A percentile compares a stretch with the other conserved stretches of the same genome.
phyloP scores from a whole-genome alignment of 805 yeast species.

The Cyberlindnera suaveolens region DNA sequence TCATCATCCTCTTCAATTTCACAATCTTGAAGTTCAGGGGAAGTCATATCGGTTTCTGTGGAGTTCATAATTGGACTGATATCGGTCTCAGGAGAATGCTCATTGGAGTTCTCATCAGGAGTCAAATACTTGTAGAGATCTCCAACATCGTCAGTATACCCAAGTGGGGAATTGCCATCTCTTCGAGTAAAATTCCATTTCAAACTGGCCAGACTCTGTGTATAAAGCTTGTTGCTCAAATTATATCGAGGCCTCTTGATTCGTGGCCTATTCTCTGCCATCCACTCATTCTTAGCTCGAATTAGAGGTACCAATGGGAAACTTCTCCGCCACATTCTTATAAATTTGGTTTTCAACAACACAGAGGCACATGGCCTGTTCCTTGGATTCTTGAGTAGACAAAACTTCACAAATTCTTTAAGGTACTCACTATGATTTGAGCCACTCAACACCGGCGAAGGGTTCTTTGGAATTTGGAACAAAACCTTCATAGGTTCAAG shows the following conservation, averaged over 20 bases:
- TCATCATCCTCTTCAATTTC: neutral
- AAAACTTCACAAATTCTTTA: slow-evolving; percentile 52
- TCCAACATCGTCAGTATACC: neutral
- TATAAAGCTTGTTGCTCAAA: slow-evolving; percentile 26
- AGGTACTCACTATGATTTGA: slow-evolving; percentile 34
- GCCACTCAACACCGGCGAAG: slow-evolving; percentile 55
- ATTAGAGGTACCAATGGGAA: slow-evolving; percentile 30
- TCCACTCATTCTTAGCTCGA: slow-evolving; percentile 33
- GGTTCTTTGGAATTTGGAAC: slow-evolving; percentile 57
- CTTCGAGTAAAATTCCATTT: slow-evolving; percentile 20
- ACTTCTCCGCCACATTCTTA: slow-evolving; percentile 31
- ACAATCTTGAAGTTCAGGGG: slow-evolving; percentile 7
- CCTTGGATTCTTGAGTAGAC: slow-evolving; percentile 62
- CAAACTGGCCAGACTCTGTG: slow-evolving; percentile 18
- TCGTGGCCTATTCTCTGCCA: slow-evolving; percentile 25
- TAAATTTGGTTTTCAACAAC: slow-evolving; percentile 49
- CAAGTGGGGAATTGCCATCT: neutral
- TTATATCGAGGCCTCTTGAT: slow-evolving; percentile 33
- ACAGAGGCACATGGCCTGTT: slow-evolving; percentile 56
- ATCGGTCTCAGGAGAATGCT: slow-evolving; percentile 9
- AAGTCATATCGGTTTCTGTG: slow-evolving; percentile 17
- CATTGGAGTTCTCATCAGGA: neutral
- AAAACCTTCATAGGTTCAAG: slow-evolving; percentile 74
- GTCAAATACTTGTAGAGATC: slow-evolving; percentile 1
- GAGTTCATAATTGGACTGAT: slow-evolving; percentile 15